Conservation (phyloP, 75 land plant species). For the Selaginella moellendorffii region DNA sequence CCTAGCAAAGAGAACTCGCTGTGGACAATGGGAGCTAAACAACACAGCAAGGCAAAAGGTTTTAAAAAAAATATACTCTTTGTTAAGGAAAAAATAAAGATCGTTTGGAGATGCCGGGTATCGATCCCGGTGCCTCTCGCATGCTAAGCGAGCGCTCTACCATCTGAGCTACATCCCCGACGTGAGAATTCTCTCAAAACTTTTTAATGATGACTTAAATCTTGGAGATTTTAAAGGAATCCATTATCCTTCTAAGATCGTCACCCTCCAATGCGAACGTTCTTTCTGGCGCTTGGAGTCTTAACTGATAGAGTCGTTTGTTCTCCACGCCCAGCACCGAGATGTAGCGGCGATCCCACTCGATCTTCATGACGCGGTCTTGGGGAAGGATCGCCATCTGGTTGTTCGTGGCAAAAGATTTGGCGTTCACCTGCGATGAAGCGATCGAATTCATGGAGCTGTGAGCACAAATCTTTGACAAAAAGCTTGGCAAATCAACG, state of each 20-base stretch:
- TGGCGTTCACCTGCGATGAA: slow-evolving; percentile 57
- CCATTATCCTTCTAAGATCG: slow-evolving; percentile 67
- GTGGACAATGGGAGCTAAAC: too few relatives aligned
- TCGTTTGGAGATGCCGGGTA: too few relatives aligned
- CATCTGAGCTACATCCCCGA: too few relatives aligned
- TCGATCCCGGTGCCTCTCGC: too few relatives aligned
- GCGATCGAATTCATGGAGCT: neutral
- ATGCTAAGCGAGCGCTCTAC: too few relatives aligned
- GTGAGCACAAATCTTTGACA: too few relatives aligned
- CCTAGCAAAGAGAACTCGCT: too few relatives aligned
- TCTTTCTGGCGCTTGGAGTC: slow-evolving; percentile 73
- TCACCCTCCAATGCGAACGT: slow-evolving; percentile 47
- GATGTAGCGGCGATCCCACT: slow-evolving; percentile 82
- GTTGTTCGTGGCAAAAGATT: slow-evolving; percentile 83
- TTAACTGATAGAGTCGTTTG: slow-evolving; percentile 53
- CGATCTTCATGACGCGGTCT: slow-evolving; percentile 52
- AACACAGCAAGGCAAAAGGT: too few relatives aligned
- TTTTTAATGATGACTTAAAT: too few relatives aligned
- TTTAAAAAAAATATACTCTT: too few relatives aligned
- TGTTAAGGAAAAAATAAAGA: too few relatives aligned
- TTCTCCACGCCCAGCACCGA: slow-evolving; percentile 87
- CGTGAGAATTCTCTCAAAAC: too few relatives aligned
- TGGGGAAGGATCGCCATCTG: slow-evolving; percentile 86
- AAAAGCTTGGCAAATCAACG: neutral
- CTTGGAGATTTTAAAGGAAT: slow-evolving; percentile 63